Base-by-base conservation (phyloP, 2,329 filamentous ascomycete species). In the Penicillium hordei region DNA sequence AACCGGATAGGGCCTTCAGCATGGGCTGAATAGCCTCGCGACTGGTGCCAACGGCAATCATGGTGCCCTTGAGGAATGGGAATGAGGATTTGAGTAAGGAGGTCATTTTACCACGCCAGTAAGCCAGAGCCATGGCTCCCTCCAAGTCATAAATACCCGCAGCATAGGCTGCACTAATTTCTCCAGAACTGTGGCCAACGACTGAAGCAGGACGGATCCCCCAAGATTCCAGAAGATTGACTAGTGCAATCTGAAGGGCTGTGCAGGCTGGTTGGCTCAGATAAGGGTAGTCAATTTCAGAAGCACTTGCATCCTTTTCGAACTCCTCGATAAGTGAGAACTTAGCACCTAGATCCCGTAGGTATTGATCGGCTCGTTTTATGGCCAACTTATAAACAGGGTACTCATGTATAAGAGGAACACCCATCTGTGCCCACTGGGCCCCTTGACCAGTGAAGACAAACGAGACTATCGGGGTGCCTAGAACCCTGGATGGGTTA, bases 11-110 rank as follows among this genome's bases (percentile, higher is more conserved):
- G 31, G 52, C 55, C 27, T 64, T 62, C 7, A 59, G 51, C 54
- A 64, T 63, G 12, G 52, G 59, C 48, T 57, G 60, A 19, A 59
- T 49, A 43, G 55, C 33, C 8, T 65, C 63, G 1, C 61, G 53
- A n/a, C 59, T 50, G 23, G 67, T 38, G 13, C 69, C 70, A 49
- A 68, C 61, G 19, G 71, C 70, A 46, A 70, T 59, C 72, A 74
- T 74, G 4, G 59, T 61, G 12, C 70, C 67, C 29, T 68, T 60
- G 3, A 65, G 52, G 15, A 60, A 53, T 0, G 70, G 68, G 34
- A 63, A 65, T 19, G 56, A 48, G 1, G 46, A 51, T 36, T 65
- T 67, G 23, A 58, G 57, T 17, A 57, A 59, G 39, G 54, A 65
- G 31, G 50, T 62, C 48, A 53, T 65, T 63, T 69, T 59, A 52